Conservation (phyloP, 192 early-diverging fungal genomes). For the Mortierella antarctica region DNA sequence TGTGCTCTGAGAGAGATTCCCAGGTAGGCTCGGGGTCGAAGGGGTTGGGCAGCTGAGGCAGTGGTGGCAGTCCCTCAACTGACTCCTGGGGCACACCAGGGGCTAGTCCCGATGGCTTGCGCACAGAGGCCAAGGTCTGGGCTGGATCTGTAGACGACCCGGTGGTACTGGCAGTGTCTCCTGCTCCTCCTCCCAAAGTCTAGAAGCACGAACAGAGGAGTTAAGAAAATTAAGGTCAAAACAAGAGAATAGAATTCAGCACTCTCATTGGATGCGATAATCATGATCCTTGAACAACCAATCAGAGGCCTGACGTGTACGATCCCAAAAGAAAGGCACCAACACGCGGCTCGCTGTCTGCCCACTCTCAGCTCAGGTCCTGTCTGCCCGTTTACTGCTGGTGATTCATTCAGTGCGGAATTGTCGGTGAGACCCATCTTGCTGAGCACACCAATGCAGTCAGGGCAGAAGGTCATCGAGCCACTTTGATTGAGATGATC, state of each 20-base stretch:
- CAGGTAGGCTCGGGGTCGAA: constrained; percentile 57
- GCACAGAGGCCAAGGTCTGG: constrained; percentile 35
- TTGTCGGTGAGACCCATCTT: constrained; percentile 4
- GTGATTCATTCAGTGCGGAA: too few species aligned
- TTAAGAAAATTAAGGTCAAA: background rate
- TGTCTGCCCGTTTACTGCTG: background rate
- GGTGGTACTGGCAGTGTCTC: constrained; percentile 35
- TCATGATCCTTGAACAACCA: too few species aligned
- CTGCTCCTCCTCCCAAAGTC: constrained; percentile 18
- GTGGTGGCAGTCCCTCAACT: constrained; percentile 48
- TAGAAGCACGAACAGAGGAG: constrained; percentile 7
- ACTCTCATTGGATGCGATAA: too few species aligned
- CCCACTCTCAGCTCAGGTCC: background rate
- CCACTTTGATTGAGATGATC: too few species aligned
- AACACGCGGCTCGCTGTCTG: too few species aligned
- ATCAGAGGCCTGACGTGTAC: too few species aligned
- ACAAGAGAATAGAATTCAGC: background rate
- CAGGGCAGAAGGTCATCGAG: too few species aligned
- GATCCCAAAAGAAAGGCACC: too few species aligned
- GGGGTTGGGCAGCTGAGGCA: constrained; percentile 45
- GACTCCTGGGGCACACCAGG: constrained; percentile 55
- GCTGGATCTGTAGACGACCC: constrained; percentile 48
- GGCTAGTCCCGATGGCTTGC: constrained; percentile 37
- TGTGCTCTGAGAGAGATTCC: constrained; percentile 62
- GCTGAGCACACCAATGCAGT: too few species aligned